Conservation (phyloP, 768 basidiomycete species). For the Rhizopogon sp. region DNA sequence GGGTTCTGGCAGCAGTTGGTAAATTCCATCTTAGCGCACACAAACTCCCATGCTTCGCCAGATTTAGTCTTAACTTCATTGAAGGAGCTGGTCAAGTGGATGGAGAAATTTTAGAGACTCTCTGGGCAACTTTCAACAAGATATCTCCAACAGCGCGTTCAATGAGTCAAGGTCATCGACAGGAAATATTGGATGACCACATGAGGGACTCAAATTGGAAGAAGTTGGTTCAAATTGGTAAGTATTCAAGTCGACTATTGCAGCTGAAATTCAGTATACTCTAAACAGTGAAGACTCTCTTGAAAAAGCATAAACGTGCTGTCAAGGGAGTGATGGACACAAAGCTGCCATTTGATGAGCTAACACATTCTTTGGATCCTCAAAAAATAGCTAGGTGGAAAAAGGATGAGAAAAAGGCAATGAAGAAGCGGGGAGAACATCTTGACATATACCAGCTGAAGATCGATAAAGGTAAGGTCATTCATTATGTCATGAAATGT, state of each 20-base stretch:
- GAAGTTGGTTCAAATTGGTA: slow-evolving; percentile 22
- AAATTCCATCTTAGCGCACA: too few species aligned
- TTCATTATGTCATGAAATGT: neutral
- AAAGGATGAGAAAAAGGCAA: neutral
- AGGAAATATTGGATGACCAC: slow-evolving; percentile 25
- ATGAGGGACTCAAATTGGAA: slow-evolving; percentile 32
- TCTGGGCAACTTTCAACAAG: too few species aligned
- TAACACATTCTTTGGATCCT: too few species aligned
- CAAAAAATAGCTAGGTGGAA: neutral
- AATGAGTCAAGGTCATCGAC: neutral
- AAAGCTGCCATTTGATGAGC: neutral
- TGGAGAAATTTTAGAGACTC: too few species aligned
- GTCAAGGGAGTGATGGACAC: neutral
- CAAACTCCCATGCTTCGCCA: too few species aligned
- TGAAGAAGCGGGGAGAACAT: neutral
- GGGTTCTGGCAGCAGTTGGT: too few species aligned
- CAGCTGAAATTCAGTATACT: neutral
- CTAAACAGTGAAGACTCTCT: neutral
- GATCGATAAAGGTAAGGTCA: slow-evolving; percentile 2
- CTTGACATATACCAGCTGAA: slow-evolving; percentile 1
- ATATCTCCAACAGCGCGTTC: too few species aligned
- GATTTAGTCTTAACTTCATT: too few species aligned
- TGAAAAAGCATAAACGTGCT: neutral
- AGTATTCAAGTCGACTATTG: neutral
- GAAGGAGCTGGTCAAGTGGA: too few species aligned